Evolutionary conservation across 768 basidiomycete species (phyloP).

Genomic region (Nidularia pulvinata): DNA sequence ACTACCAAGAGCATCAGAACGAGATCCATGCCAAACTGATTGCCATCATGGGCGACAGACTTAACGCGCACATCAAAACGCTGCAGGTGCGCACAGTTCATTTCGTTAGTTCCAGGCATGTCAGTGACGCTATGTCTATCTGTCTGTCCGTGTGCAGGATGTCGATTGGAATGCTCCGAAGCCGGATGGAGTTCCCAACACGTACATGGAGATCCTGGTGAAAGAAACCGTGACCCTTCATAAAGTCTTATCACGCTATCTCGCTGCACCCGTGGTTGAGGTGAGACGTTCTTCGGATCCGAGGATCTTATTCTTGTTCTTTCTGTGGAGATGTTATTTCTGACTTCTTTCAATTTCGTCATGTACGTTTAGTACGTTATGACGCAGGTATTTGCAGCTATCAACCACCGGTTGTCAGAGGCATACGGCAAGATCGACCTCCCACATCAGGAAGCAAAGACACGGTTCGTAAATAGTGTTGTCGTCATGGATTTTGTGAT

Average conservation of each 20-base stretch:
- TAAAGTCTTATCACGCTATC: conserved; percentile 93
- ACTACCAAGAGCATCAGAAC: conserved; percentile 99
- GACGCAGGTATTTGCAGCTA: conserved; percentile 92
- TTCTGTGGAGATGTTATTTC: conserved; percentile 1
- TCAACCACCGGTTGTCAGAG: conserved; percentile 88
- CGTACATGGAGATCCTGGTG: conserved; percentile 92
- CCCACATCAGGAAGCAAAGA: conserved; percentile 82
- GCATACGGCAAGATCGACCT: conserved; percentile 85
- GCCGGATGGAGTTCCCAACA: conserved; percentile 64
- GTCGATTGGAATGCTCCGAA: conserved; percentile 78
- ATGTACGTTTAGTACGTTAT: conserved; percentile 71
- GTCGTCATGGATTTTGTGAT: conserved; percentile 1
- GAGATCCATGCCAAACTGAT: conserved; percentile 98
- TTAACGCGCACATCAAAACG: conserved; percentile 81
- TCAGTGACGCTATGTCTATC: not conserved
- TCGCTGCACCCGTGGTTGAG: conserved; percentile 79
- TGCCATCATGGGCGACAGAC: conserved; percentile 96
- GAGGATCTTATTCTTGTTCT: not conserved
- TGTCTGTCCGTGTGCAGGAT: conserved; percentile 35
- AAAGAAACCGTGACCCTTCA: conserved; percentile 96
- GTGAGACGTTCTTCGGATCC: conserved; percentile 37
- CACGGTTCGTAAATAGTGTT: conserved; percentile 51
- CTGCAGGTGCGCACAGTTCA: conserved; percentile 55
- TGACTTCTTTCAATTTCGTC: conserved; percentile 7
- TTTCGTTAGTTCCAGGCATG: not conserved